Conservation (phyloP, 2,329 filamentous ascomycete genomes). For the Alternaria gaisen region DNA sequence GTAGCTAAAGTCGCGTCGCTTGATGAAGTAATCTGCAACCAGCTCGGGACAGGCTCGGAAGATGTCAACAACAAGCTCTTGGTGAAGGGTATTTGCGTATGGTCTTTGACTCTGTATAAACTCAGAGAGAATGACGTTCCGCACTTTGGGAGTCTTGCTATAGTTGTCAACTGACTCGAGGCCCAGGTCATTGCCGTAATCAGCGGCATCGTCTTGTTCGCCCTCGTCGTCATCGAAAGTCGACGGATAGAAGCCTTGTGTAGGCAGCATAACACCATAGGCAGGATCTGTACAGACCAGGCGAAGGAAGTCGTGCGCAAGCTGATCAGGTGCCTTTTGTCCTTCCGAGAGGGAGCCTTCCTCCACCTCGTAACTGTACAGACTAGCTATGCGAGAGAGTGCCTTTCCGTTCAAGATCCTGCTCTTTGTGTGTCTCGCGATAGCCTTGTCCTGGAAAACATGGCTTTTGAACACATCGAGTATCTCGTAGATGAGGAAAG, state of each 20-base stretch:
- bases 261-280: slow-evolving; percentile 77
- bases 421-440: slow-evolving; percentile 78
- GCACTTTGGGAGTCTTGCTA: slow-evolving; percentile 75
- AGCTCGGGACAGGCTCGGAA: slow-evolving; percentile 86
- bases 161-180: slow-evolving; percentile 76
- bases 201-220: slow-evolving; percentile 51
- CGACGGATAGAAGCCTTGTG: slow-evolving; percentile 85
- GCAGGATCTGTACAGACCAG: slow-evolving; percentile 76
- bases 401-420: slow-evolving; percentile 78
- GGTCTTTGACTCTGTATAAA: slow-evolving; percentile 83
- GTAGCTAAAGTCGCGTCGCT: slow-evolving; percentile 78
- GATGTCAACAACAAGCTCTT: slow-evolving; percentile 80
- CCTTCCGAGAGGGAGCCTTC: slow-evolving; percentile 57
- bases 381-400: slow-evolving; percentile 68
- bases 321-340: slow-evolving; percentile 68
- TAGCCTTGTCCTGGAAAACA: slow-evolving; percentile 76
- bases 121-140: slow-evolving; percentile 80
- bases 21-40: slow-evolving; percentile 84
- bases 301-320: slow-evolving; percentile 78
- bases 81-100: slow-evolving; percentile 82
- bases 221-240: slow-evolving; percentile 66
- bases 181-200: slow-evolving; percentile 67
- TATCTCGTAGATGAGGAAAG: slow-evolving; percentile 77
- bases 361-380: slow-evolving; percentile 53
- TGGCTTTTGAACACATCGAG: slow-evolving; percentile 74